Conservation (phyloP, 2,329 filamentous ascomycete species). For the Aspergillus pseudonomiae region DNA sequence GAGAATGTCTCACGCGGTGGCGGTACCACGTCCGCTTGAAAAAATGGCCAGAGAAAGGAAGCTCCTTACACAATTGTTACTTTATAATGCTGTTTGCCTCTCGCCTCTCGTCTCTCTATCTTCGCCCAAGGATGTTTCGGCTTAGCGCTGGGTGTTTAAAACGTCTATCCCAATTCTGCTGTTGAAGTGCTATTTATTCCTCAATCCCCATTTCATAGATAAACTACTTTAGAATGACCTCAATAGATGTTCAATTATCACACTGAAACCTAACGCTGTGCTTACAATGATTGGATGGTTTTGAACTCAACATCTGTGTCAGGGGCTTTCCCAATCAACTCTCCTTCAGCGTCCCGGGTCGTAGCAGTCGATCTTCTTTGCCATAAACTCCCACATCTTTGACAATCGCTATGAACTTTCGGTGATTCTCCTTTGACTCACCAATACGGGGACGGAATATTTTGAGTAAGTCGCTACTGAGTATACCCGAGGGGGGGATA, state of each 20-base stretch:
- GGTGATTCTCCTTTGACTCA: constrained; percentile 45
- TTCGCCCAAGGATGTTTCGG: neutral
- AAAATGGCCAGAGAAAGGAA: neutral
- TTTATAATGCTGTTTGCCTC: neutral
- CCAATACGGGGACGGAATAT: constrained; percentile 48
- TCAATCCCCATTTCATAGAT: neutral
- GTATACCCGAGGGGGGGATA: constrained; percentile 50
- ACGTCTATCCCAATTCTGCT: constrained; percentile 1
- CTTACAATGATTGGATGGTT: neutral
- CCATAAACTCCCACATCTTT: constrained; percentile 48
- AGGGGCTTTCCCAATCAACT: constrained; percentile 8
- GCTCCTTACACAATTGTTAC: neutral
- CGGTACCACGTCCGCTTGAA: constrained; percentile 14
- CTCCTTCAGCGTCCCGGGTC: constrained; percentile 42
- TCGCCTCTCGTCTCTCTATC: neutral
- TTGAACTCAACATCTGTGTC: neutral
- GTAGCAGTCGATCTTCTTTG: constrained; percentile 45
- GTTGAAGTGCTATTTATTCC: constrained; percentile 8
- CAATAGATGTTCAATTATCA: neutral
- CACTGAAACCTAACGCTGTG: neutral
- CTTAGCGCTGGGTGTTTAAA: constrained; percentile 7
- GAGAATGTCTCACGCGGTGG: constrained; percentile 26
- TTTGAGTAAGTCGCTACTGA: constrained; percentile 47
- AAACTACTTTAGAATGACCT: neutral
- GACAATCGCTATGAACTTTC: constrained; percentile 47